phyloP scores from a whole-genome alignment of 140 eudicot species.

The Stevia rebaudiana region DNA sequence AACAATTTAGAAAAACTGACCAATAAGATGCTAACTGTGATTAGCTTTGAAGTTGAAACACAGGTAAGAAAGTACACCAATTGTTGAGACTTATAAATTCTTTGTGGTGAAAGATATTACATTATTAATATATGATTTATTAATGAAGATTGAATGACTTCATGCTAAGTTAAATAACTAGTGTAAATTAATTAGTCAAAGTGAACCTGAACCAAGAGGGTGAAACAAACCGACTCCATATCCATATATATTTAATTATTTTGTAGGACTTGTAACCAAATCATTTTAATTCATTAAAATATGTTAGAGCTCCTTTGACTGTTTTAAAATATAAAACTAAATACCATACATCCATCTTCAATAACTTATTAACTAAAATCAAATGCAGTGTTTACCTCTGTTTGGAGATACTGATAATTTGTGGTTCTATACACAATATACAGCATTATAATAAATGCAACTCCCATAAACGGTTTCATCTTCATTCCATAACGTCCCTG shows the following conservation, averaged over 20 bases:
- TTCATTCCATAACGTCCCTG: constrained; percentile 56
- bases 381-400: constrained; percentile 49
- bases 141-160: neutral
- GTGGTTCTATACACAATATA: constrained; percentile 86
- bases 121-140: neutral
- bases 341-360: neutral
- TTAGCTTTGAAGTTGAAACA: neutral
- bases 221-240: neutral
- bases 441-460: constrained; percentile 65
- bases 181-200: neutral
- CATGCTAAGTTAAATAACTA: no score
- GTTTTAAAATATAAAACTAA: neutral
- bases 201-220: neutral
- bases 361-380: neutral
- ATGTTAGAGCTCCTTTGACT: neutral
- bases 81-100: neutral
- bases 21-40: neutral
- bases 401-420: constrained; percentile 71
- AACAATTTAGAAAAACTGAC: neutral
- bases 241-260: neutral
- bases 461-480: constrained; percentile 70
- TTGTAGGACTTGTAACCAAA: no score
- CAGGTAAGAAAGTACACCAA: constrained; percentile 1
- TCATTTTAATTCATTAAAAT: no score
- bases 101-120: neutral